Evolutionary conservation across 768 basidiomycete genomes (phyloP).

Genomic region (Mycena galopus): DNA sequence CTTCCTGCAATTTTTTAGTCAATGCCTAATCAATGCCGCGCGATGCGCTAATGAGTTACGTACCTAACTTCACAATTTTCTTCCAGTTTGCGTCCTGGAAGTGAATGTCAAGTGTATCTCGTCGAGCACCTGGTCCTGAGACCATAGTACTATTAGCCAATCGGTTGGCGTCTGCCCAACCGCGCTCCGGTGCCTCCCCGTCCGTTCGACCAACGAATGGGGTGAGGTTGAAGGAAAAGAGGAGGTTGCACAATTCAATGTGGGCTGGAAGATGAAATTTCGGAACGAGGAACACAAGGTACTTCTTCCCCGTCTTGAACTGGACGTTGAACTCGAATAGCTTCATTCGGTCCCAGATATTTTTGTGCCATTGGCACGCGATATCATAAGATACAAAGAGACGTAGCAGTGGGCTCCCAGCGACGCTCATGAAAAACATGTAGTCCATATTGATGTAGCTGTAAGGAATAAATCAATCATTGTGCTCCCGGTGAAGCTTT

Average conservation of each 20-base stretch:
- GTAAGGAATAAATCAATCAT: slow-evolving; percentile 42
- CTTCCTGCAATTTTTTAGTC: no score
- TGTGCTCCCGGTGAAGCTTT: not conserved
- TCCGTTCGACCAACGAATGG: slow-evolving; percentile 42
- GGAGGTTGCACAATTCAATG: slow-evolving; percentile 39
- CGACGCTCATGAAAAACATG: slow-evolving; percentile 40
- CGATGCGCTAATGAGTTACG: no score
- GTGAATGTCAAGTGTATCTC: not conserved
- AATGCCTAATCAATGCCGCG: no score
- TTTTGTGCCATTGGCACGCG: no score
- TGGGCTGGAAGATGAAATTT: slow-evolving; percentile 52
- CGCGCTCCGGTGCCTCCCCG: slow-evolving; percentile 50
- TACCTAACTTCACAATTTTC: slow-evolving; percentile 10
- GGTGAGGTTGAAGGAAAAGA: slow-evolving; percentile 40
- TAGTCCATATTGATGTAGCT: no score
- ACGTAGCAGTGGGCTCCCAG: not conserved
- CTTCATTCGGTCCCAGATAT: slow-evolving; percentile 39
- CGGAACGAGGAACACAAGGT: slow-evolving; percentile 33
- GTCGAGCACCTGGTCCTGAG: slow-evolving; percentile 44
- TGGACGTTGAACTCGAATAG: slow-evolving; percentile 32
- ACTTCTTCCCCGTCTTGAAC: not conserved
- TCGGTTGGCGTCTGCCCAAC: slow-evolving; percentile 46
- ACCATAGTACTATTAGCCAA: slow-evolving; percentile 50
- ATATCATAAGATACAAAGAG: slow-evolving; percentile 47
- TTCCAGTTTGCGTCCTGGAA: not conserved